These are phyloP conservation scores for Sequoia sempervirens DNA, from an alignment of 75 land plant genomes.

Conservation along the genomic window DNA sequence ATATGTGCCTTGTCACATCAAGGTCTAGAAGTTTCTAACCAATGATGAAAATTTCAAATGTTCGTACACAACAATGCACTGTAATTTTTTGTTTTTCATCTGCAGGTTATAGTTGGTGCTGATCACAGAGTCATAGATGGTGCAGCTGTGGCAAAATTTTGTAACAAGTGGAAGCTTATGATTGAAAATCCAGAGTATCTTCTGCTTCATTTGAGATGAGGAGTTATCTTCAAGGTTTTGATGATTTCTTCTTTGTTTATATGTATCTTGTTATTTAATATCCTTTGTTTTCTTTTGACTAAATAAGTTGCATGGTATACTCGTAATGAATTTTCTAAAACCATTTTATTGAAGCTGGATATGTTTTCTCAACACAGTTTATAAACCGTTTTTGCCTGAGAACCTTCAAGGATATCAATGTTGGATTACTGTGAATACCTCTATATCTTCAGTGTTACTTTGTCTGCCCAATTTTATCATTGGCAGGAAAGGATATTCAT, in stretches of 20 bases:
- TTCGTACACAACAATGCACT: not conserved
- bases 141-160: constrained; percentile 86
- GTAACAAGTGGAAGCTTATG: constrained; percentile 81
- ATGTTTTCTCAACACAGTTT: not conserved
- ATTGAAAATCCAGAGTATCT: constrained; percentile 89
- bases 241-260: constrained; percentile 1
- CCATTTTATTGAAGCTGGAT: not conserved
- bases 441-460: not conserved
- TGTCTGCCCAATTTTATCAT: not conserved
- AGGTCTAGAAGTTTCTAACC: not conserved
- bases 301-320: not conserved
- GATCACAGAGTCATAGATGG: constrained; percentile 98
- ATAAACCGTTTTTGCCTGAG: not conserved
- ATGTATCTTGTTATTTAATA: not conserved
- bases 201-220: constrained; percentile 64
- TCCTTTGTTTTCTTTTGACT: not conserved
- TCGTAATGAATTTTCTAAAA: not conserved
- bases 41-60: not conserved
- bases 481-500: not conserved
- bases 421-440: not conserved
- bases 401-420: not conserved
- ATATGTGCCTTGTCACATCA: not conserved
- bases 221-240: not conserved
- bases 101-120: constrained; percentile 86
- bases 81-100: constrained; percentile 8